Evolutionary conservation across 2,329 filamentous ascomycete genomes (phyloP).

Genomic region (Fusarium burgessii): DNA sequence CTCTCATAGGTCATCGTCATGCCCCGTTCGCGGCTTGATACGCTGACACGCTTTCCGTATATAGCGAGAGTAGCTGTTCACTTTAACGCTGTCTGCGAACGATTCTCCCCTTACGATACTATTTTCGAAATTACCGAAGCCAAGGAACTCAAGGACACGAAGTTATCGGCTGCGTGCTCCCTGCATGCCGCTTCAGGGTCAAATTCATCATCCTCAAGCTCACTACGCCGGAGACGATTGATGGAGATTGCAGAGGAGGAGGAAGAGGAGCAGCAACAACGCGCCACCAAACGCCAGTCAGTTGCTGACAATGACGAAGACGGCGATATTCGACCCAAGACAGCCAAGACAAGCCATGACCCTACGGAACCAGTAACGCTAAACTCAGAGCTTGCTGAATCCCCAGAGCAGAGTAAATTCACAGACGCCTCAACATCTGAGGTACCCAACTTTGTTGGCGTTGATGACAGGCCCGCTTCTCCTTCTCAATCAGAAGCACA

Average conservation of each 20-base stretch:
- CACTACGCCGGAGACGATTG: constrained; percentile 79
- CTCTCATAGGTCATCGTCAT: not conserved
- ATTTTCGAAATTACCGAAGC: constrained; percentile 80
- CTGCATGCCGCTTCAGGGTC: constrained; percentile 89
- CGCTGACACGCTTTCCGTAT: constrained; percentile 33
- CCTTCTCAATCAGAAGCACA: constrained; percentile 59
- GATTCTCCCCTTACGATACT: constrained; percentile 88
- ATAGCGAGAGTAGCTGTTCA: constrained; percentile 84
- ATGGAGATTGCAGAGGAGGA: constrained; percentile 96
- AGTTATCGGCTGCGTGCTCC: constrained; percentile 88
- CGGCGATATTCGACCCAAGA: constrained; percentile 44
- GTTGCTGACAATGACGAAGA: constrained; percentile 63
- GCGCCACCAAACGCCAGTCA: constrained; percentile 69
- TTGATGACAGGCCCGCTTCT: constrained; percentile 58
- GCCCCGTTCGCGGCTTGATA: not conserved
- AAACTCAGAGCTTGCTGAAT: constrained; percentile 64
- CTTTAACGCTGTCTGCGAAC: constrained; percentile 74
- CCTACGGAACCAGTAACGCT: constrained; percentile 58
- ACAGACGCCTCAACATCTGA: constrained; percentile 59
- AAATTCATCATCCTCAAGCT: constrained; percentile 85
- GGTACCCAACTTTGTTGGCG: constrained; percentile 65
- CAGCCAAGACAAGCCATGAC: constrained; percentile 48
- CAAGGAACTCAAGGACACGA: constrained; percentile 86
- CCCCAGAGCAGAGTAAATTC: constrained; percentile 64
- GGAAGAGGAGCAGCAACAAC: constrained; percentile 76